Percentiles rank a stretch among this genome's conserved stretches.
phyloP scores from a whole-genome alignment of 202 grass and related monocot genomes.

The Schoenoplectus triqueter region DNA sequence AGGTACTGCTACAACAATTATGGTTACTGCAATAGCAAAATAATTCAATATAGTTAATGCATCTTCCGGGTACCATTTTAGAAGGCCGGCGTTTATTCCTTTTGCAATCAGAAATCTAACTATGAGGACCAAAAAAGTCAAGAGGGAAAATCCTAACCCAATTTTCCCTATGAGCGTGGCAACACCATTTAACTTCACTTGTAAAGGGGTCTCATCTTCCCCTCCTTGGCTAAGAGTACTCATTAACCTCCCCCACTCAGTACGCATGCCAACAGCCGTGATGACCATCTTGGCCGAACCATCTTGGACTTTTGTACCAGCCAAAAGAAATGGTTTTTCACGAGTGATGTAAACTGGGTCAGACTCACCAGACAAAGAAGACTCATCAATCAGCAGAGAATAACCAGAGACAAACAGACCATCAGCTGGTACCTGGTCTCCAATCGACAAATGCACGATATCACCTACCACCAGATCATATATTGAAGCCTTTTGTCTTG shows the following conservation, averaged over 20 bases:
- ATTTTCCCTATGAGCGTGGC: slow-evolving; percentile 87
- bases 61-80: slow-evolving; percentile 65
- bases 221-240: slow-evolving; percentile 75
- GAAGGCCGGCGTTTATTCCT: slow-evolving; percentile 53
- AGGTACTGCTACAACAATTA: slow-evolving; percentile 95
- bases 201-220: slow-evolving; percentile 82
- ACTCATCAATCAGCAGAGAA: slow-evolving; percentile 78
- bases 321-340: slow-evolving; percentile 76
- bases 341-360: slow-evolving; percentile 64
- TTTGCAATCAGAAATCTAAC: slow-evolving; percentile 63
- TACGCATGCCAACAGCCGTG: slow-evolving; percentile 76
- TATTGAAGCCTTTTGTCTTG: slow-evolving; percentile 67
- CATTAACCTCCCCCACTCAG: slow-evolving; percentile 86
- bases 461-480: slow-evolving; percentile 74
- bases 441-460: slow-evolving; percentile 82
- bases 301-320: slow-evolving; percentile 84
- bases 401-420: slow-evolving; percentile 74
- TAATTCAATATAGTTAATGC: slow-evolving; percentile 72
- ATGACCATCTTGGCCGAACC: slow-evolving; percentile 79
- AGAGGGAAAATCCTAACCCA: slow-evolving; percentile 63
- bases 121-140: slow-evolving; percentile 77
- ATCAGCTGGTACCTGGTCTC: slow-evolving; percentile 73
- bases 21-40: slow-evolving; percentile 89
- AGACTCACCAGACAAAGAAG: slow-evolving; percentile 75
- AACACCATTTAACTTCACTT: slow-evolving; percentile 87